Percentiles rank a stretch among this genome's conserved stretches.
Evolutionary conservation across 2,329 filamentous ascomycete genomes (phyloP).

Genomic region (Apiospora sp.): DNA sequence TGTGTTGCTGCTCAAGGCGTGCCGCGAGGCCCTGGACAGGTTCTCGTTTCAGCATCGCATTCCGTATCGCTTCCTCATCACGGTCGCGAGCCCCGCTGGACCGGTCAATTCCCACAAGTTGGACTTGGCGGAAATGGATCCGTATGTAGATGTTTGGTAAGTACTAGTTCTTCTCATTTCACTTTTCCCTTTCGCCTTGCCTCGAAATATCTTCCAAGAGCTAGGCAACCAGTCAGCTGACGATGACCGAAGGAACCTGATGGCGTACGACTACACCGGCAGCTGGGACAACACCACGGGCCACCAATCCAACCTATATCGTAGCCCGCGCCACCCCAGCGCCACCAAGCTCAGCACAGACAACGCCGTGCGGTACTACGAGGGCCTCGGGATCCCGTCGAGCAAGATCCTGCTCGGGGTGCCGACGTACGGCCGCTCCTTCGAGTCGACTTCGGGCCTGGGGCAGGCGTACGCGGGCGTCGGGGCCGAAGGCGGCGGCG

Average conservation of each 20-base stretch:
- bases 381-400: slow-evolving; percentile 62
- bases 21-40: slow-evolving; percentile 46
- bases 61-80: slow-evolving; percentile 58
- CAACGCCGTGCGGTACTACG: slow-evolving; percentile 70
- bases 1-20: slow-evolving; percentile 51
- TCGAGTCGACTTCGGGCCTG: slow-evolving; percentile 71
- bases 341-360: slow-evolving; percentile 76
- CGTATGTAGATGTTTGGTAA: slow-evolving; percentile 63
- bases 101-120: slow-evolving; percentile 57
- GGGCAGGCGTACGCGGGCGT: slow-evolving; percentile 70
- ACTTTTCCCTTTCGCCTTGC: not conserved
- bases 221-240: too few relatives aligned
- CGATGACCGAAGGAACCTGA: slow-evolving; percentile 51
- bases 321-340: slow-evolving; percentile 55
- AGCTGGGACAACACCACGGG: slow-evolving; percentile 69
- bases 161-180: not conserved
- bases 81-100: slow-evolving; percentile 59
- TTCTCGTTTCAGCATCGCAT: slow-evolving; percentile 39
- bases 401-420: slow-evolving; percentile 78
- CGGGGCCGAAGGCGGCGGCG: slow-evolving; percentile 65
- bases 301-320: slow-evolving; percentile 75
- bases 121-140: slow-evolving; percentile 62
- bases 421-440: slow-evolving; percentile 82
- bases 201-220: too few relatives aligned
- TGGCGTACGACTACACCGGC: slow-evolving; percentile 77